Base-by-base conservation (phyloP, 1,284 basidiomycete genomes). In the Naganishia sp. region DNA sequence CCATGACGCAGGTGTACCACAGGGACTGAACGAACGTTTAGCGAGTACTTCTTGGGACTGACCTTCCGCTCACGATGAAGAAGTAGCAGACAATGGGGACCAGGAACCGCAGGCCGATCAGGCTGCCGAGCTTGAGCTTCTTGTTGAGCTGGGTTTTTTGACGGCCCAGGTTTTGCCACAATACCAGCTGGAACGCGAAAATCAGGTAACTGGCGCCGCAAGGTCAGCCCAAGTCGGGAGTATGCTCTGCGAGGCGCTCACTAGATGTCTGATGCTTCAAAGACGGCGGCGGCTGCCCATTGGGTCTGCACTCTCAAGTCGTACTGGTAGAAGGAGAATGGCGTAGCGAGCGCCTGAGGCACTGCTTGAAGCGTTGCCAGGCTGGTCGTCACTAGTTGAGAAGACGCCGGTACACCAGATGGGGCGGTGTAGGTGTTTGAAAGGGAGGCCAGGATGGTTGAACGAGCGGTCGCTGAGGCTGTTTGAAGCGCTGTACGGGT, bases 221-320 rank as follows among this genome's bases (percentile, higher is more conserved):
- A 28, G 28, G 31, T 43, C 36, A 52, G 15, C 43, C 45, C 21
- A 63, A 18, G 15, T 16, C 23, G 11, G 25, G 18, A 45, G 46
- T 6, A 31, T 46, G n/a, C n/a, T n/a, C 5, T 21, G 31, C 49
- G 45, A 21, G 21, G 33, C 6, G 72, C 72, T 64, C 71, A 77
- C 70, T 77, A 78, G 64, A 78, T 76, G 49, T 76, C 64, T 44
- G 67, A 72, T 6, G 77, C 77, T 70, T 78, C 76, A 67, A 78
- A 75, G 15, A 74, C 75, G 18, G 76, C 76, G 7, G 75, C 72
- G 6, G 72, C 72, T 18, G 72, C 70, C 72, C 77, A 77, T 6
- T 65, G 65, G 16, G 61, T 54, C 45, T 73, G 72, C 1, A 75
- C 70, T n/a, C 77, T 66, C 18, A 77, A 64, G 65, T 78, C 77